phyloP scores from a whole-genome alignment of 768 basidiomycete species.

The Boletus patriciae region DNA sequence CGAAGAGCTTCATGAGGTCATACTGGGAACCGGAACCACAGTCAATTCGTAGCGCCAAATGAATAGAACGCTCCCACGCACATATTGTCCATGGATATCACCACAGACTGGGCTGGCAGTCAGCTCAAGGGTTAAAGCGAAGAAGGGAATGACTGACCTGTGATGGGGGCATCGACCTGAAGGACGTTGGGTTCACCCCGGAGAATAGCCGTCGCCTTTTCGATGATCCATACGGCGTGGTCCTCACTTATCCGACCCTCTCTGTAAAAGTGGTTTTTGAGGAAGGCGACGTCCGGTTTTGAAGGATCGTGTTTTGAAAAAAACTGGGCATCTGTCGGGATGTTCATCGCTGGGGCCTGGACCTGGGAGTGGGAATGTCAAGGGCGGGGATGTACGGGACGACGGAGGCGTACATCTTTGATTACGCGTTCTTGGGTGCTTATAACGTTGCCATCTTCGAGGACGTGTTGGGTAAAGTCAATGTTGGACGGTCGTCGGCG shows the following conservation, averaged over 20 bases:
- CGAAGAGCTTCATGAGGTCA: slow-evolving; percentile 93
- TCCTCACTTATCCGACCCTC: slow-evolving; percentile 93
- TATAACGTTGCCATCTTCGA: slow-evolving; percentile 90
- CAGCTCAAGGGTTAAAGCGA: background rate
- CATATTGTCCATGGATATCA: slow-evolving; percentile 99
- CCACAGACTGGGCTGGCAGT: slow-evolving; percentile 74
- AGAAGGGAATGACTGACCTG: slow-evolving; percentile 52
- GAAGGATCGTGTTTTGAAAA: slow-evolving; percentile 79
- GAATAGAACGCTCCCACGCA: slow-evolving; percentile 40
- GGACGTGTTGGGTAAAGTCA: slow-evolving; percentile 89
- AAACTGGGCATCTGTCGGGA: slow-evolving; percentile 93
- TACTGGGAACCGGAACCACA: slow-evolving; percentile 51
- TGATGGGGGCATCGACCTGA: slow-evolving; percentile 95
- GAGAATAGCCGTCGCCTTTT: slow-evolving; percentile 82
- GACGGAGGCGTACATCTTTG: slow-evolving; percentile 71
- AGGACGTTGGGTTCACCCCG: slow-evolving; percentile 86
- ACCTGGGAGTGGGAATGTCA: slow-evolving; percentile 53
- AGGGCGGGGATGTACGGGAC: background rate
- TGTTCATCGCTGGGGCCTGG: slow-evolving; percentile 94
- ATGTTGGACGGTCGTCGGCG: slow-evolving; percentile 57
- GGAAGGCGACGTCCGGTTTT: slow-evolving; percentile 93
- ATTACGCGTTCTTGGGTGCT: slow-evolving; percentile 94
- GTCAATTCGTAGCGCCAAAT: slow-evolving; percentile 17
- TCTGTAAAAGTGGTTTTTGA: slow-evolving; percentile 99
- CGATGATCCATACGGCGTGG: slow-evolving; percentile 91